Conservation (phyloP, 306 rosid species). For the Glycine latifolia region DNA sequence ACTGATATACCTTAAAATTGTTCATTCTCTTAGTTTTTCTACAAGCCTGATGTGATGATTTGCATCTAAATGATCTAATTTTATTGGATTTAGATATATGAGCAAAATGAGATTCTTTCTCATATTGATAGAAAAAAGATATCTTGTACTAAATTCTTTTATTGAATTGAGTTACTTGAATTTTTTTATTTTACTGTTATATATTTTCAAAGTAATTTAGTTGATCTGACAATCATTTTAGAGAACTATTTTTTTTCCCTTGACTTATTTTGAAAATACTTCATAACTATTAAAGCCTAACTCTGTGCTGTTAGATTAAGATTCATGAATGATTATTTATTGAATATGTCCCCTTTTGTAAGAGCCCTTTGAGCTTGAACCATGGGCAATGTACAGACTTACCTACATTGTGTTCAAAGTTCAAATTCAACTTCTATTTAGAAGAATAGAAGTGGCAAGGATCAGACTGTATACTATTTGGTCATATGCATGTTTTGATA, state of each 20-base stretch:
- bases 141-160: not conserved
- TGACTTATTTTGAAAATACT: not conserved
- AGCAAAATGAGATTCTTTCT: not conserved
- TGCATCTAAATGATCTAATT: conserved; percentile 16
- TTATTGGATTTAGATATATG: not conserved
- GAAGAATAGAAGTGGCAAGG: too few relatives aligned
- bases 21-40: too few relatives aligned
- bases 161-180: not conserved
- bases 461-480: not conserved
- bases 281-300: not conserved
- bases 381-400: too few relatives aligned
- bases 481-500: not conserved
- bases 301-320: not conserved
- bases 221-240: not conserved
- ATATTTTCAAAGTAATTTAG: too few relatives aligned
- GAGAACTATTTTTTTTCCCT: not conserved
- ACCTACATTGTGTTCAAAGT: too few relatives aligned
- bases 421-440: too few relatives aligned
- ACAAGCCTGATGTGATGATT: not conserved
- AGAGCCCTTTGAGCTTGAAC: not conserved
- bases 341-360: not conserved
- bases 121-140: not conserved
- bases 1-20: not conserved
- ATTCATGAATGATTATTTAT: not conserved
- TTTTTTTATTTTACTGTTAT: too few relatives aligned